Conservation (phyloP, 176 grass and related monocot genomes). For the Aechmea fasciata region DNA sequence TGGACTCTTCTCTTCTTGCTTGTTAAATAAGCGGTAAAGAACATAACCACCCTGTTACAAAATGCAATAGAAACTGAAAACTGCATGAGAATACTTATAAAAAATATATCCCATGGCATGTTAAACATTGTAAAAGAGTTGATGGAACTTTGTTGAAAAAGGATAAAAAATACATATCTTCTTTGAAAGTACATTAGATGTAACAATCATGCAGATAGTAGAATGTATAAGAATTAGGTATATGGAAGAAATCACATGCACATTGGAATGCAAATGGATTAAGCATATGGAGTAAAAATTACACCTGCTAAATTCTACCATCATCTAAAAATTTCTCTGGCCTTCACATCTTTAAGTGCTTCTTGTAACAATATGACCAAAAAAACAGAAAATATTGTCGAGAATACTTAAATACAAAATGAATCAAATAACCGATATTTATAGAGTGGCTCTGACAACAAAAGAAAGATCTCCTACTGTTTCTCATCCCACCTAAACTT, state of each 20-base stretch:
- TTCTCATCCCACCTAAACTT: no score
- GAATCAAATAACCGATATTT: no score
- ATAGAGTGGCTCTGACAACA: no score
- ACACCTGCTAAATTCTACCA: not conserved
- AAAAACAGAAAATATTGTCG: no score
- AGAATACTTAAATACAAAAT: no score
- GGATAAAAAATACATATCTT: not conserved
- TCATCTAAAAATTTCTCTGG: no score
- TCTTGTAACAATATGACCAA: no score
- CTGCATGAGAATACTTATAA: not conserved
- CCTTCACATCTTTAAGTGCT: no score
- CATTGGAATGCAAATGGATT: not conserved
- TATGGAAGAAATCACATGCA: not conserved
- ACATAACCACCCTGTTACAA: slow-evolving; percentile 43
- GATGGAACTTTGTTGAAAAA: not conserved
- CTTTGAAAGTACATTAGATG: not conserved
- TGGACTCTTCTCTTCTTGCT: slow-evolving; percentile 31
- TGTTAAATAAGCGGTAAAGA: slow-evolving; percentile 47
- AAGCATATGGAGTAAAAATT: not conserved
- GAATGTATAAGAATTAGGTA: not conserved
- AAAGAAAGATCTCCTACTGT: no score
- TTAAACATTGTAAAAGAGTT: not conserved
- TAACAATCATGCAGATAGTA: not conserved
- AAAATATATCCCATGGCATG: not conserved
- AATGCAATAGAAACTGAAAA: slow-evolving; percentile 5